A percentile compares a stretch with the other conserved stretches of the same genome.
phyloP scores from a whole-genome alignment of 2,329 filamentous ascomycete genomes.

The Biscogniauxia mediterranea region DNA sequence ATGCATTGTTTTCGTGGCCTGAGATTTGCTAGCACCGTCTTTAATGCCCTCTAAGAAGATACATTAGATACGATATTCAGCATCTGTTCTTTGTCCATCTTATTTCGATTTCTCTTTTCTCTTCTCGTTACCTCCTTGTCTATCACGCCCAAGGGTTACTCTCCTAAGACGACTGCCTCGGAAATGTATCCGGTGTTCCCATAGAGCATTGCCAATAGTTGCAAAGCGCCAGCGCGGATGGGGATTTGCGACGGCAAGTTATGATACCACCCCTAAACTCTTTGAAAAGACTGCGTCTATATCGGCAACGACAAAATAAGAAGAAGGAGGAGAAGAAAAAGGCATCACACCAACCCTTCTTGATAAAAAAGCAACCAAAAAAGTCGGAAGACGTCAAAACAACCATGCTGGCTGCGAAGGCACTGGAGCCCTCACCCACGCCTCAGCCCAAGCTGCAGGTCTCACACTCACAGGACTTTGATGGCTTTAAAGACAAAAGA shows the following conservation, averaged over 20 bases:
- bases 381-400: constrained; percentile 1
- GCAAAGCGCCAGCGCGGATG: neutral
- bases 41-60: constrained; percentile 8
- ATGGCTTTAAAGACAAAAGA: constrained; percentile 12
- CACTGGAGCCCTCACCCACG: neutral
- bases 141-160: neutral
- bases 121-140: neutral
- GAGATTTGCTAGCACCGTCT: constrained; percentile 17
- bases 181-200: constrained; percentile 1
- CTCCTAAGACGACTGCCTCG: neutral
- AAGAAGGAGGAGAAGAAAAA: constrained; percentile 1
- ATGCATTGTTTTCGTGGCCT: constrained; percentile 6
- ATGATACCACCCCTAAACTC: constrained; percentile 18
- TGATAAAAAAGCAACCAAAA: neutral
- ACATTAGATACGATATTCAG: constrained; percentile 3
- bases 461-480: neutral
- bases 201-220: neutral
- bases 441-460: neutral
- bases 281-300: constrained; percentile 4
- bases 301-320: neutral
- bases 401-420: neutral
- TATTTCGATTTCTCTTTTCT: neutral
- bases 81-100: constrained; percentile 1
- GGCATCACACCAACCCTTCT: neutral
- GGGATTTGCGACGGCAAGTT: constrained; percentile 7